Evolutionary conservation across 2,329 filamentous ascomycete species (phyloP), one percentile per base, ranked within the genome.

Genomic region (Venturiaceae sp.): DNA sequence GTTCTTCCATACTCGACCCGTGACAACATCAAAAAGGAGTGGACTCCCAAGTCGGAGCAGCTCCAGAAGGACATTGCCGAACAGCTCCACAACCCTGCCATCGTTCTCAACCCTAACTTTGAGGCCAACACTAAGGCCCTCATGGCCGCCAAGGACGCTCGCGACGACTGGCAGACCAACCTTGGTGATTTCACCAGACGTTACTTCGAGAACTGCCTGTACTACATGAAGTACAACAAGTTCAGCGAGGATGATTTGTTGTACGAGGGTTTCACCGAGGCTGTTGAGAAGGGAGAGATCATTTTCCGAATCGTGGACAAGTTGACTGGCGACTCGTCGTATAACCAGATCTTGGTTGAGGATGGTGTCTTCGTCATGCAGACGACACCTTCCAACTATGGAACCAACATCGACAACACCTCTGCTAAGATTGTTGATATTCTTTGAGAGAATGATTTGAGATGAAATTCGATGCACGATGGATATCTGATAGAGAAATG

Each of bases 271-370:
- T 64, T 65, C 54, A 53, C 55, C 19, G 78, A 82, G 61, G 74
- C 67, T 3, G 65, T 80, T n/a, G 69, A 72, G 9, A 75, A 70
- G 62, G 70, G 68, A 39, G 71, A 74, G 63, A 65, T 80, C 19
- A 70, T 66, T 21, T 73, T 81, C 62, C 72, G 78, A 30, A 63
- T 82, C 37, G 77, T 80, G 2, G 77, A 79, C 53, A 70, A 73
- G 63, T 69, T 78, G 41, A 63, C 67, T 62, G 70, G 73, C 58
- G 66, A 62, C 5, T 68, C 65, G 13, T 37, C 32, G 9, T 80
- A 80, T 60, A 72, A 74, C 68, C 7, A 69, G 64, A n/a, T 66
- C 72, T 62, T 74, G 69, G 50, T 71, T 68, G 13, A 53, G 16
- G 53, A 69, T 68, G 44, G 69, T 65, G 19, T 69, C 69, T 37